Evolutionary conservation across 805 yeast genomes (phyloP), one percentile per base, ranked within the genome.

Genomic region (Priceomyces castillae): DNA sequence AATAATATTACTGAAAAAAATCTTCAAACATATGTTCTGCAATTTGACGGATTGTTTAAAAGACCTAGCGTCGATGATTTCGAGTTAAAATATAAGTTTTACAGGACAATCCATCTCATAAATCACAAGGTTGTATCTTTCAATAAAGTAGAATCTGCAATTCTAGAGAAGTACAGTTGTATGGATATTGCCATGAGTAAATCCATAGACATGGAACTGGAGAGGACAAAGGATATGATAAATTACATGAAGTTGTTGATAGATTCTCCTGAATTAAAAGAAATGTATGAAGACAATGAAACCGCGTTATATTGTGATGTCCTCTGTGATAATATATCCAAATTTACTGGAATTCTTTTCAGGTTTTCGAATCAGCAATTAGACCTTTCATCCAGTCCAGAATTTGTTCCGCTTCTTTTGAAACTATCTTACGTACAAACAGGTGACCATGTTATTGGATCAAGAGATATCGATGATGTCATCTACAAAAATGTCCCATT

Each of bases 341-440:
- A 46, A 15, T 64, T 69, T 46, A 54, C 68, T 14, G 41, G 56
- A 30, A 49, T 50, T 1, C 34, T 70, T 11, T 54, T 55, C 43
- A 30, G 46, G 23, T 69, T 69, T 41, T 55, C 67, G 1, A 44
- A 43, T 14, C 58, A 57, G 11, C 40, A 44, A 10, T 48, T 67
- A 33, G 51, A 59, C 17, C 44, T 68, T 42, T 47, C 62, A 3
- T 33, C 52, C 2, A 46, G 53, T 16, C 61, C 62, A 2, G 60
- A 59, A 30, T 59, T 69, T 39, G 47, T 65, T 3, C 69, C 71
- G 3, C 52, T 71, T 19, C 52, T 71, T 7, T 65, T 71, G 67
- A 54, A 66, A 37, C 42, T 71, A 34, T 48, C 69, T 1, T 54
- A 51, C 35, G 46, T 49, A 3, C 55, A 49, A 7, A 26, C 17